Evolutionary conservation across 192 early-diverging fungal species (phyloP), one percentile per base, ranked within the genome.

Genomic region (Glomus cerebriforme): DNA sequence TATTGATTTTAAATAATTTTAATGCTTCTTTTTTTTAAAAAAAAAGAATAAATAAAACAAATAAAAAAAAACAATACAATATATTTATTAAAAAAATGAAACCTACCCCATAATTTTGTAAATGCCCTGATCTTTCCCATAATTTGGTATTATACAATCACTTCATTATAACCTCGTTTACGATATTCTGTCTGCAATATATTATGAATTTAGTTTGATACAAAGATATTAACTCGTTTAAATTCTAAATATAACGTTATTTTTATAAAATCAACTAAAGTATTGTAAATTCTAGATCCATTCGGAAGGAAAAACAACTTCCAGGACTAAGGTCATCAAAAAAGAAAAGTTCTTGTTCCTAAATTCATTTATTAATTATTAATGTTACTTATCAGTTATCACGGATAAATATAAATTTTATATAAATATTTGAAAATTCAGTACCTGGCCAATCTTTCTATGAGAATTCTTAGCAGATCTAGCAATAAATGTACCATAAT

Each of bases 271-370:
- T 97, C 92, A 79, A 97, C 89, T 77, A 99, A 87, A 15, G 92
- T 92, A 87, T 98, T 99, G 91, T 98, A 98, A 85, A 99, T 94
- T 59, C 95, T 91, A 17, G 98, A 82, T 75, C 98, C 98, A 80
- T 97, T 92, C n/a, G 98, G 98, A 69, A 97, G 85, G 88, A 96
- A 96, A 98, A 99, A 71, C 91, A 90, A 35, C 92, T 94, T 22
- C 98, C 98, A 31, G 98, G 97, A 80, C 92, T 93, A 39, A 98
- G 86, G 68, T 98, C 95, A 78, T 98, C 96, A 86, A 99, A 98
- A 34, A 78, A 78, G 93, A 96, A 99, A 73, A 99, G 91, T 81
- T 99, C 98, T 87, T 99, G 98, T 85, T 98, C 94, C 87, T 92
- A 75, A 15, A 2, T 47, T 37, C 29, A 37, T 64, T 47, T 72